Evolutionary conservation across 2,329 filamentous ascomycete species (phyloP), one percentile per base, ranked within the genome.

Genomic region (Neonectria magnoliae): DNA sequence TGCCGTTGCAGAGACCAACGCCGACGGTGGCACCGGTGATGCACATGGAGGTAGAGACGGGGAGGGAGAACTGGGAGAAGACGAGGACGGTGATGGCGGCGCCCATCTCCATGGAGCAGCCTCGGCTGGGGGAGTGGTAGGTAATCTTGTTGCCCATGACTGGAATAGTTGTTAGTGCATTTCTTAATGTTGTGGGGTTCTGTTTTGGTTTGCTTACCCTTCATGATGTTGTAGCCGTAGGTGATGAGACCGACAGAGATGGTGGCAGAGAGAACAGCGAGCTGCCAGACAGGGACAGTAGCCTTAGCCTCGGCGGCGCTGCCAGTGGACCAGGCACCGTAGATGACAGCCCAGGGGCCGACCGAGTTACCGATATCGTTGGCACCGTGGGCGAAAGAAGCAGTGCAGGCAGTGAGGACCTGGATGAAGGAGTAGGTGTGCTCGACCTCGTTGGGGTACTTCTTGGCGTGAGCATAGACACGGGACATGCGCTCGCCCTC

Each of bases 191-290:
- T 22, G 22, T 22, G 22, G 22, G 4, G 22, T 22, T 22, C 22
- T 18, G 18, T 0, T 11, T n/a, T 1, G 22, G 33, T 25, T 41
- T 18, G 27, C 84, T 78, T 80, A 88, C 87, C 88, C 81, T 92
- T 93, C 91, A 93, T 93, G 81, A 93, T 93, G 83, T 93, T 93
- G 82, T 93, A 93, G 7, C 91, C 91, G 73, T 93, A 93, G 16
- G 91, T 93, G 75, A 90, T 83, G 62, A 94, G 83, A 70, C 91
- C 91, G 44, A 89, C 66, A 47, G 85, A 92, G 75, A 93, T 89
- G 41, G 83, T 87, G 2, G 83, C 77, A 20, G 88, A 84, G 14
- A 92, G 81, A 20, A 94, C 90, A 58, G 89, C 92, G 57, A 94
- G 85, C 79, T 93, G 91, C 92, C 92, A 95, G 52, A 92, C 75